These are phyloP conservation scores for Sungouiella thailandica DNA, from an alignment of 805 yeast genomes.

Conservation along the genomic window DNA sequence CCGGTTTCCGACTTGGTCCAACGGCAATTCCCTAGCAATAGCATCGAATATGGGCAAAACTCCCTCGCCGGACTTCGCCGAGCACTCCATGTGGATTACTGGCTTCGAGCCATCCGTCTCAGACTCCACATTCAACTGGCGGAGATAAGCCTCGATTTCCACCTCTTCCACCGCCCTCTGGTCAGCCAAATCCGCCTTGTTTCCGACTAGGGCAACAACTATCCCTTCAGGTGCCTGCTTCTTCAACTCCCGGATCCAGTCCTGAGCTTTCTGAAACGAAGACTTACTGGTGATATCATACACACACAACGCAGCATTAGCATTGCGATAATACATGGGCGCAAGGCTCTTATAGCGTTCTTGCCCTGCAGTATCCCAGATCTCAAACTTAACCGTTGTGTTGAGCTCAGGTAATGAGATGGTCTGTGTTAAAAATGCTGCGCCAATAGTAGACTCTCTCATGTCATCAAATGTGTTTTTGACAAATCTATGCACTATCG, in stretches of 20 bases:
- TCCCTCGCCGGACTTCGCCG: conserved; percentile 42
- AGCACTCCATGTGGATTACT: conserved; percentile 35
- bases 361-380: conserved; percentile 98
- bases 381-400: conserved; percentile 79
- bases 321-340: conserved; percentile 96
- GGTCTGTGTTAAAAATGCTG: conserved; percentile 92
- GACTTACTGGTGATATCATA: conserved; percentile 95
- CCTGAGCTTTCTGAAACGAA: conserved; percentile 91
- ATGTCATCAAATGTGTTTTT: conserved; percentile 95
- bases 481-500: conserved; percentile 87
- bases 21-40: conserved; percentile 39
- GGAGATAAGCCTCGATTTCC: conserved; percentile 46
- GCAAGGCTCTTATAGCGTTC: conserved; percentile 95
- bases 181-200: conserved; percentile 77
- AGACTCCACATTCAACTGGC: conserved; percentile 31
- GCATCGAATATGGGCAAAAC: conserved; percentile 36
- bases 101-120: conserved; percentile 12
- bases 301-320: conserved; percentile 94
- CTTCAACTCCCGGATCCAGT: conserved; percentile 95
- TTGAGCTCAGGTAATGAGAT: conserved; percentile 74
- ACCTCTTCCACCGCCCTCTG: conserved; percentile 40
- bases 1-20: conserved; percentile 28
- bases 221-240: conserved; percentile 93
- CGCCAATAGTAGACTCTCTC: conserved; percentile 97
- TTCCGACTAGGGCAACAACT: conserved; percentile 90